Conservation (phyloP, 768 basidiomycete species). For the Phanerodontia chrysosporium region DNA sequence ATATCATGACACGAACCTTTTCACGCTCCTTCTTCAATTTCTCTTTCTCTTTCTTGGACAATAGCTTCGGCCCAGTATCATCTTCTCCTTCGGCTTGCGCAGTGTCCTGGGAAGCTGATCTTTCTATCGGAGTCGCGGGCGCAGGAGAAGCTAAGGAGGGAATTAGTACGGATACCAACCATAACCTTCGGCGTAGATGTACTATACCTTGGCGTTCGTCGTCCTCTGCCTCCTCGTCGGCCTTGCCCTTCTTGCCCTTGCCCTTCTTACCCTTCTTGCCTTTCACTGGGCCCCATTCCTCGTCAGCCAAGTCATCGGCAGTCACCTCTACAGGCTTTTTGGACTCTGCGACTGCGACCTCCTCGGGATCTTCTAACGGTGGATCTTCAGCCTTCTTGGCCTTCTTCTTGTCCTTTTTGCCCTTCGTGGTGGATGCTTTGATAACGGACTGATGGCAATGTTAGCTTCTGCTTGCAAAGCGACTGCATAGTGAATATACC, state of each 20-base stretch:
- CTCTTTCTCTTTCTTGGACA: conserved; percentile 97
- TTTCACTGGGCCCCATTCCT: conserved; percentile 35
- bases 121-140: conserved; percentile 15
- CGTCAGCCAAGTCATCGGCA: conserved; percentile 45
- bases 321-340: conserved; percentile 30
- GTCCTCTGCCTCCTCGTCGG: conserved; percentile 37
- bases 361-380: conserved; percentile 27
- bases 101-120: conserved; percentile 12
- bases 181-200: too few relatives aligned
- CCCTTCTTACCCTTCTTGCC: conserved; percentile 52
- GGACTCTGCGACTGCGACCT: conserved; percentile 27
- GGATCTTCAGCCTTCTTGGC: conserved; percentile 31
- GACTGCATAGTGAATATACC: conserved; percentile 38
- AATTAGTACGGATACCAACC: not conserved
- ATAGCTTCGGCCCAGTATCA: conserved; percentile 57
- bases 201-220: conserved; percentile 23
- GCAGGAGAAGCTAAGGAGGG: conserved; percentile 10
- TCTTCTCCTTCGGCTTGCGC: conserved; percentile 30
- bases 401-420: conserved; percentile 53
- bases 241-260: conserved; percentile 32
- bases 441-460: conserved; percentile 48
- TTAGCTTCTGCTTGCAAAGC: not conserved
- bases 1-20: conserved; percentile 50
- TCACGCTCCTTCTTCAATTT: conserved; percentile 95
- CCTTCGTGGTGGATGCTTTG: conserved; percentile 42